Evolutionary conservation across 1,139 yeast genomes (phyloP).

Genomic region (Spathaspora jeffriesii): DNA sequence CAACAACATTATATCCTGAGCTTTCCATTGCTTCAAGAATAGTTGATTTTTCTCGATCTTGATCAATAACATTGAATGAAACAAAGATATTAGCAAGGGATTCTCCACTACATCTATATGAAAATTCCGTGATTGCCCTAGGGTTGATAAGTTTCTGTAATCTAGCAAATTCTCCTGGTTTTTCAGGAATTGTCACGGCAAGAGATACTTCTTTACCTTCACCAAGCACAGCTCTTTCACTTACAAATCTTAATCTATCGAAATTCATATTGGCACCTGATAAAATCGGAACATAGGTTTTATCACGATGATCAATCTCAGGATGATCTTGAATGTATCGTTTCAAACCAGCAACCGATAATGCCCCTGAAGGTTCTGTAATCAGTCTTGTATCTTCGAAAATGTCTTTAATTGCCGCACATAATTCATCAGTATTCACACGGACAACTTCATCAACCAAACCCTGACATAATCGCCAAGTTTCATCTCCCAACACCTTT

Average conservation of each 20-base stretch:
- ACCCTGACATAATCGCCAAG: constrained; percentile 77
- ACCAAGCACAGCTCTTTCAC: constrained; percentile 97
- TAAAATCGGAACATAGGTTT: constrained; percentile 80
- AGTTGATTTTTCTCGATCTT: constrained; percentile 51
- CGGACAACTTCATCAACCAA: constrained; percentile 86
- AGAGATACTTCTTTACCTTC: constrained; percentile 96
- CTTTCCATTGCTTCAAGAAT: constrained; percentile 40
- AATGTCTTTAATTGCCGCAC: constrained; percentile 97
- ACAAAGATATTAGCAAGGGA: constrained; percentile 78
- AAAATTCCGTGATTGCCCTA: constrained; percentile 88
- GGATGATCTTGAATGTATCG: constrained; percentile 70
- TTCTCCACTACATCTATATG: constrained; percentile 69
- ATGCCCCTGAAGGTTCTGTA: constrained; percentile 97
- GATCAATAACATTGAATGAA: constrained; percentile 80
- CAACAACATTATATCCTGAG: constrained; percentile 64
- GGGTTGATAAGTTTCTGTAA: constrained; percentile 80
- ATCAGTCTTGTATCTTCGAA: constrained; percentile 94
- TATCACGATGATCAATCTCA: constrained; percentile 68
- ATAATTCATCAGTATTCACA: constrained; percentile 91
- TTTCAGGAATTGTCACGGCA: constrained; percentile 87
- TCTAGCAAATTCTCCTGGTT: constrained; percentile 84
- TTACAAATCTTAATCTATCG: constrained; percentile 93
- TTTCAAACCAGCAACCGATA: constrained; percentile 93
- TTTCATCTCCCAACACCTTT: constrained; percentile 84
- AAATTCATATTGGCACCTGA: constrained; percentile 99